A percentile compares a stretch with the other conserved stretches of the same genome.
Evolutionary conservation across 176 grass and related monocot genomes (phyloP).

Genomic region (Avena atlantica): DNA sequence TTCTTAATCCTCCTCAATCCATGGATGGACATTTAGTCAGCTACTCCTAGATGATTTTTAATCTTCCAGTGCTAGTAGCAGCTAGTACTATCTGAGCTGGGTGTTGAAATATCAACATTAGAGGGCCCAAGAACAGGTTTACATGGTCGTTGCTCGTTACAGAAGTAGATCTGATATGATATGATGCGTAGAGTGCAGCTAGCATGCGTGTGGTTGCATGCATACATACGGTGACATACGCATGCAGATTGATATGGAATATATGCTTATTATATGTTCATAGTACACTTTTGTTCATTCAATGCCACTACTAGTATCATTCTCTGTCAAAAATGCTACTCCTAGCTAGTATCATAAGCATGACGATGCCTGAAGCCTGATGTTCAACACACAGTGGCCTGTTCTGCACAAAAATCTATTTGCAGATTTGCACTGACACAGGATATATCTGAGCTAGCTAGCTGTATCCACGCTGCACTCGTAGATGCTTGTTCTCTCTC

Average conservation of each 20-base stretch:
- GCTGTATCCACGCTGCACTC: background rate
- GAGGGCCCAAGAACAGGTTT: background rate
- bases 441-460: slow-evolving; percentile 33
- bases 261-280: background rate
- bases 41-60: background rate
- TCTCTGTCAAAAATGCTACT: background rate
- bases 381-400: background rate
- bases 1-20: background rate
- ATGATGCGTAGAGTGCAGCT: slow-evolving; percentile 13
- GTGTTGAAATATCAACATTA: slow-evolving; percentile 22
- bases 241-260: slow-evolving; percentile 43
- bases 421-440: slow-evolving; percentile 43
- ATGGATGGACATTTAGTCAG: background rate
- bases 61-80: background rate
- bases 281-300: slow-evolving; percentile 45
- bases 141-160: background rate
- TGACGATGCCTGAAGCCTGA: slow-evolving; percentile 4
- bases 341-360: slow-evolving; percentile 43
- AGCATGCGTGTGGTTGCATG: slow-evolving; percentile 33
- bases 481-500: slow-evolving; percentile 22
- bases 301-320: slow-evolving; percentile 24
- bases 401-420: slow-evolving; percentile 43
- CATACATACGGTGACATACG: slow-evolving; percentile 43
- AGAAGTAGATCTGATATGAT: background rate
- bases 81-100: background rate